Percentiles rank a stretch among this genome's conserved stretches.
Evolutionary conservation across 2,329 filamentous ascomycete genomes (phyloP).

Genomic region (Ampelomyces quisqualis): DNA sequence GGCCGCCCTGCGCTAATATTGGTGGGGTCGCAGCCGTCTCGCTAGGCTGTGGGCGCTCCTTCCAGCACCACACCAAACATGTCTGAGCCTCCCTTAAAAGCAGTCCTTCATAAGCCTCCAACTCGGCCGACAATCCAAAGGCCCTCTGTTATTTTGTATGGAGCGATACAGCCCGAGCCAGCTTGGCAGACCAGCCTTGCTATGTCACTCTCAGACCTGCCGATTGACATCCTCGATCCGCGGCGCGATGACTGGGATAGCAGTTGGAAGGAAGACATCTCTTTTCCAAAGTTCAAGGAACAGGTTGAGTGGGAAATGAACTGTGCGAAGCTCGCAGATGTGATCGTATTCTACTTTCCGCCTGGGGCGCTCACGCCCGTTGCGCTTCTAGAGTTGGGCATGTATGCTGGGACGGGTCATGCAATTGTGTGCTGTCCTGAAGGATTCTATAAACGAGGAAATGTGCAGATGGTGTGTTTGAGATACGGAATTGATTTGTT

Average conservation of each 20-base stretch:
- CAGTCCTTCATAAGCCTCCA: constrained; percentile 27
- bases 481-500: constrained; percentile 51
- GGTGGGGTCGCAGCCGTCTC: not conserved
- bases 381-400: constrained; percentile 61
- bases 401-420: constrained; percentile 50
- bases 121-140: constrained; percentile 13
- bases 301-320: constrained; percentile 65
- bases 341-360: constrained; percentile 60
- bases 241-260: constrained; percentile 59
- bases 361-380: constrained; percentile 55
- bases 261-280: constrained; percentile 57
- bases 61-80: constrained; percentile 9
- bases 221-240: constrained; percentile 60
- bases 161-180: constrained; percentile 50
- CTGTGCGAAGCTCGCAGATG: constrained; percentile 55
- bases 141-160: constrained; percentile 58
- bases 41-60: not conserved
- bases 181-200: constrained; percentile 57
- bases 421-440: constrained; percentile 56
- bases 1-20: no score
- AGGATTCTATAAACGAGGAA: constrained; percentile 61
- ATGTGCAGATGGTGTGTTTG: constrained; percentile 58
- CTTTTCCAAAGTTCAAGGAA: constrained; percentile 53
- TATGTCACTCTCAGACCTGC: constrained; percentile 41
- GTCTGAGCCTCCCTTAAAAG: constrained; percentile 14